Evolutionary conservation across 768 basidiomycete genomes (phyloP).

Genomic region (Asterophora parasitica): DNA sequence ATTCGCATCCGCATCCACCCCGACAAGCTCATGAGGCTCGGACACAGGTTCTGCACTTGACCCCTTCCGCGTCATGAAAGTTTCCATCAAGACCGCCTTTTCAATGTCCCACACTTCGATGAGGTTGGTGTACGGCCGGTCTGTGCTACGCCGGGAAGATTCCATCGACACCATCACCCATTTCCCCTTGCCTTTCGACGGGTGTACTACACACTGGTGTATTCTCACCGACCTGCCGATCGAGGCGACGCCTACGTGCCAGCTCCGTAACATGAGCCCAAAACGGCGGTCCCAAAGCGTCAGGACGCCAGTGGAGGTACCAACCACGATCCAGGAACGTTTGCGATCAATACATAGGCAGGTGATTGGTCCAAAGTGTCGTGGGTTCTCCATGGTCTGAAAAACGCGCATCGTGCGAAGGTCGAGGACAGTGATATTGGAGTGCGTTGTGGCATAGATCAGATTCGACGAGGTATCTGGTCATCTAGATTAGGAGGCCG

Average conservation of each 20-base stretch:
- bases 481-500: not conserved
- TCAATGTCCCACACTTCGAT: slow-evolving; percentile 95
- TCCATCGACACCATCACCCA: slow-evolving; percentile 88
- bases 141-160: slow-evolving; percentile 37
- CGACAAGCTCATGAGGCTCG: slow-evolving; percentile 48
- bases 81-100: slow-evolving; percentile 72
- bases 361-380: slow-evolving; percentile 83
- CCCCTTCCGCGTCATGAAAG: slow-evolving; percentile 57
- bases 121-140: slow-evolving; percentile 44
- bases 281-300: slow-evolving; percentile 96
- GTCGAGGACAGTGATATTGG: slow-evolving; percentile 71
- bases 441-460: slow-evolving; percentile 81
- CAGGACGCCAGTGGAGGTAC: slow-evolving; percentile 79
- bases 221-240: slow-evolving; percentile 53
- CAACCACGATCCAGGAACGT: slow-evolving; percentile 83
- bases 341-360: slow-evolving; percentile 80
- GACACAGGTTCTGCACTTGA: slow-evolving; percentile 43
- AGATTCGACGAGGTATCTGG: slow-evolving; percentile 73
- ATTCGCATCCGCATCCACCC: slow-evolving; percentile 52
- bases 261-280: slow-evolving; percentile 81
- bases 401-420: slow-evolving; percentile 78
- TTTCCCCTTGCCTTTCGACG: slow-evolving; percentile 78
- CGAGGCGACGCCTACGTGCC: slow-evolving; percentile 65
- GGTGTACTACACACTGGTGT: slow-evolving; percentile 77
- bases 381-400: slow-evolving; percentile 78